These are phyloP conservation scores for Xylaria sp. DNA, from an alignment of 2,329 filamentous ascomycete species.

Conservation along the genomic window DNA sequence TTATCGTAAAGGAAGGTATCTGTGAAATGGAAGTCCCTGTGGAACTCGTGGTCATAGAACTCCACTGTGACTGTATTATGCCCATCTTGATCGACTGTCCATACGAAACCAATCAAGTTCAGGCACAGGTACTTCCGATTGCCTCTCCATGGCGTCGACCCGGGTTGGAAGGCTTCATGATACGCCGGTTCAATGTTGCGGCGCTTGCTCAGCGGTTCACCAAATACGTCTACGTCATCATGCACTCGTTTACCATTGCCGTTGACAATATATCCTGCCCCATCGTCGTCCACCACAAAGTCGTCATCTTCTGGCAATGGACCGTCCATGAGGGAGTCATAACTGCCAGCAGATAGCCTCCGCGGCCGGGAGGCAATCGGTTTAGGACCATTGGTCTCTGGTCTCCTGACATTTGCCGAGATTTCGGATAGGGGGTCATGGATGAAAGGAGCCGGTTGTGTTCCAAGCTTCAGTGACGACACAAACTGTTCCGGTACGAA, in stretches of 20 bases:
- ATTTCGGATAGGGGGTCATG: slow-evolving; percentile 76
- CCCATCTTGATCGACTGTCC: slow-evolving; percentile 94
- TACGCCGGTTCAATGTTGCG: slow-evolving; percentile 63
- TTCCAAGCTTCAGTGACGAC: slow-evolving; percentile 57
- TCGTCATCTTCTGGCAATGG: slow-evolving; percentile 65
- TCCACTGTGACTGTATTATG: slow-evolving; percentile 95
- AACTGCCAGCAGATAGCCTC: slow-evolving; percentile 70
- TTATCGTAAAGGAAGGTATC: slow-evolving; percentile 97
- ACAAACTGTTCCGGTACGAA: slow-evolving; percentile 63
- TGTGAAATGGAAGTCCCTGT: slow-evolving; percentile 96
- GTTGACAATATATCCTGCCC: slow-evolving; percentile 78
- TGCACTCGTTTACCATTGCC: slow-evolving; percentile 52
- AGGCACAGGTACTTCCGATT: slow-evolving; percentile 92
- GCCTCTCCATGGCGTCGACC: slow-evolving; percentile 93
- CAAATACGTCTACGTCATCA: slow-evolving; percentile 55
- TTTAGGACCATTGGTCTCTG: slow-evolving; percentile 58
- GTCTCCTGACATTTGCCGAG: slow-evolving; percentile 64
- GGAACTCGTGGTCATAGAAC: slow-evolving; percentile 92
- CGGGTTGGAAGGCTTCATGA: slow-evolving; percentile 88
- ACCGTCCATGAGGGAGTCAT: slow-evolving; percentile 79
- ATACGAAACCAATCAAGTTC: slow-evolving; percentile 91
- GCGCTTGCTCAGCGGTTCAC: slow-evolving; percentile 52
- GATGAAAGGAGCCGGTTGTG: slow-evolving; percentile 82
- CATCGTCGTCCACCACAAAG: slow-evolving; percentile 94
- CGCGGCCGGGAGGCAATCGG: slow-evolving; percentile 57